phyloP scores from a whole-genome alignment of 2,329 filamentous ascomycete genomes.

The Immersiporthe knoxdaviesiana region DNA sequence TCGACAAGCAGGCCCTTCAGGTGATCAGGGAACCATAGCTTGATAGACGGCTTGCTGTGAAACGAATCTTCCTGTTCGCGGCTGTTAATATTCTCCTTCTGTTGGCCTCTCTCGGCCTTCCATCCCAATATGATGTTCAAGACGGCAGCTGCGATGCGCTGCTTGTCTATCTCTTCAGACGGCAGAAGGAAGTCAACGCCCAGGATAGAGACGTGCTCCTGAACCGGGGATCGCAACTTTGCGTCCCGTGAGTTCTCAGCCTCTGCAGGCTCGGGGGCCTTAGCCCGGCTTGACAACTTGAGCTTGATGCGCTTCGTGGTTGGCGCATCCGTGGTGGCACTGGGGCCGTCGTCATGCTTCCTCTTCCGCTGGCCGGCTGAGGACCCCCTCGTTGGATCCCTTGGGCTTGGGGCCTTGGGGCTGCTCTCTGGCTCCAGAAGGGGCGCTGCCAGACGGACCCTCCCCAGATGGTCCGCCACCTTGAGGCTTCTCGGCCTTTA shows the following conservation, averaged over 20 bases:
- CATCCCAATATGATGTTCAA: neutral
- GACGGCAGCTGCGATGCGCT: neutral
- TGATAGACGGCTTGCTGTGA: slow-evolving; percentile 80
- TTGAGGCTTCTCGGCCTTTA: neutral
- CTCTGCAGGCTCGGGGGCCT: neutral
- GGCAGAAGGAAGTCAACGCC: neutral
- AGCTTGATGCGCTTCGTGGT: slow-evolving; percentile 3
- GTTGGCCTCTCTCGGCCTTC: neutral
- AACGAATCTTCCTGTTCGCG: slow-evolving; percentile 80
- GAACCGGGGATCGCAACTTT: slow-evolving; percentile 5
- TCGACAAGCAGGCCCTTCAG: slow-evolving; percentile 93
- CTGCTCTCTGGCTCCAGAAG: neutral
- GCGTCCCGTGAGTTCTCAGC: neutral
- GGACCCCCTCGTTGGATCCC: neutral
- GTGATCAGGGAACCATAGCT: slow-evolving; percentile 83
- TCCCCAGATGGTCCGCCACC: neutral
- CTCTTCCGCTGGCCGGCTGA: neutral
- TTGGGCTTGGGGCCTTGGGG: neutral
- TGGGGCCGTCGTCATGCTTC: neutral
- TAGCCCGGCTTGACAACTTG: neutral
- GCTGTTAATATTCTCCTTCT: neutral
- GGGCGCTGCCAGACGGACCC: neutral
- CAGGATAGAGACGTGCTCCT: neutral
- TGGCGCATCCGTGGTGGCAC: neutral
- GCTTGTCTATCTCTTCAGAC: neutral